A percentile compares a stretch with the other conserved stretches of the same genome.
phyloP scores from a whole-genome alignment of 306 rosid species.

The Prunus mume region DNA sequence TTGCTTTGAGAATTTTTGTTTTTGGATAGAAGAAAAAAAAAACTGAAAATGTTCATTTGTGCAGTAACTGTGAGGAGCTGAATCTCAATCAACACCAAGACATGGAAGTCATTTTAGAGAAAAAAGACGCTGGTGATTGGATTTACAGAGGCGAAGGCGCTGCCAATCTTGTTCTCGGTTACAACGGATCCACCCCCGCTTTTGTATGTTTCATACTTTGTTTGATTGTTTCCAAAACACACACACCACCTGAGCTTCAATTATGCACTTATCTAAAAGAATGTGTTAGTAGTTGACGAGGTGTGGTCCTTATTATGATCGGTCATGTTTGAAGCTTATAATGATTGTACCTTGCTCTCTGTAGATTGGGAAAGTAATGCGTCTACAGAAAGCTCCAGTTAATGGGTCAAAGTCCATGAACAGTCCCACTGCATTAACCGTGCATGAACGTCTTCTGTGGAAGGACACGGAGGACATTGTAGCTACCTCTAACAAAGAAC shows the following conservation, averaged over 20 bases:
- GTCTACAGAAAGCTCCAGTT: constrained; percentile 59
- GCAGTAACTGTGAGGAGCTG: neutral
- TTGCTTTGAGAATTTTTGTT: neutral
- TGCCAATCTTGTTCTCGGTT: constrained; percentile 79
- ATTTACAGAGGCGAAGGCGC: constrained; percentile 96
- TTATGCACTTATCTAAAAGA: neutral
- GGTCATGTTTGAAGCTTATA: neutral
- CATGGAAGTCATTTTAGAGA: constrained; percentile 52
- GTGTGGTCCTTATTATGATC: neutral
- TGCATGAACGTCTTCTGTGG: constrained; percentile 65
- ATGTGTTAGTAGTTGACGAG: neutral
- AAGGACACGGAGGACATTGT: constrained; percentile 47
- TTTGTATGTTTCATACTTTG: constrained; percentile 42
- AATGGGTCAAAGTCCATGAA: constrained; percentile 25
- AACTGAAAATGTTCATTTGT: neutral
- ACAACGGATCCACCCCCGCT: constrained; percentile 57
- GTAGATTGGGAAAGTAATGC: constrained; percentile 86
- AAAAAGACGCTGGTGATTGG: constrained; percentile 65
- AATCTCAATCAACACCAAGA: constrained; percentile 19
- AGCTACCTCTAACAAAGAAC: constrained; percentile 52
- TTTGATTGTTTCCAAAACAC: neutral
- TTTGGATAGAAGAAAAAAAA: neutral
- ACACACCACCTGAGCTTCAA: neutral
- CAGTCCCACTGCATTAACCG: constrained; percentile 50
- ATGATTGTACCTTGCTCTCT: neutral